Evolutionary conservation across 257 asterid species (phyloP).

Genomic region (Scutellaria baicalensis): DNA sequence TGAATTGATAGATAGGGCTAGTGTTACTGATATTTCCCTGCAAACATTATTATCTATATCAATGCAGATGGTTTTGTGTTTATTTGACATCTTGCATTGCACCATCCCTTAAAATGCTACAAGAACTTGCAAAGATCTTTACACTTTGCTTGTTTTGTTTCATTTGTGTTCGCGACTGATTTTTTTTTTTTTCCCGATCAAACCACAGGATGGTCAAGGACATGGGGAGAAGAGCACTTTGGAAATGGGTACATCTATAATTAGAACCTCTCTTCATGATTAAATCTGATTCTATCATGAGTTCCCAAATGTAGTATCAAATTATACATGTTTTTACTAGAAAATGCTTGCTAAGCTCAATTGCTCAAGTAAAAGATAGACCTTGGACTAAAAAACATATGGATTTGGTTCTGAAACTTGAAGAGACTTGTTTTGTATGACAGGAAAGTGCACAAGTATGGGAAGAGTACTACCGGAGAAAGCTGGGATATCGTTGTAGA

Average conservation of each 20-base stretch:
- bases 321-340: too few relatives aligned
- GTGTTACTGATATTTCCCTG: background rate
- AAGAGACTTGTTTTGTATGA: background rate
- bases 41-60: background rate
- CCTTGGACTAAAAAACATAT: background rate
- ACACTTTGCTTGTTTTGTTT: background rate
- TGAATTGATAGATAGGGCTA: background rate
- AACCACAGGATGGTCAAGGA: slow-evolving; percentile 88
- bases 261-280: background rate
- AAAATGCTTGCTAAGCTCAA: background rate
- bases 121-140: background rate
- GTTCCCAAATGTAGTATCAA: background rate
- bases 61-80: background rate
- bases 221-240: slow-evolving; percentile 99
- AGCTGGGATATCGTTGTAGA: slow-evolving; percentile 98
- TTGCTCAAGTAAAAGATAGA: background rate
- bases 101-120: background rate
- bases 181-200: background rate
- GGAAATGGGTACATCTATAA: slow-evolving; percentile 71
- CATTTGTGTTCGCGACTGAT: background rate
- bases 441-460: slow-evolving; percentile 98
- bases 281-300: background rate
- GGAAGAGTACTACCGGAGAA: slow-evolving; percentile 97
- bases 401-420: background rate
- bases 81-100: background rate